Percentiles rank a stretch among this genome's conserved stretches.
phyloP scores from a whole-genome alignment of 1,284 basidiomycete species.

The Ganoderma resinaceum region DNA sequence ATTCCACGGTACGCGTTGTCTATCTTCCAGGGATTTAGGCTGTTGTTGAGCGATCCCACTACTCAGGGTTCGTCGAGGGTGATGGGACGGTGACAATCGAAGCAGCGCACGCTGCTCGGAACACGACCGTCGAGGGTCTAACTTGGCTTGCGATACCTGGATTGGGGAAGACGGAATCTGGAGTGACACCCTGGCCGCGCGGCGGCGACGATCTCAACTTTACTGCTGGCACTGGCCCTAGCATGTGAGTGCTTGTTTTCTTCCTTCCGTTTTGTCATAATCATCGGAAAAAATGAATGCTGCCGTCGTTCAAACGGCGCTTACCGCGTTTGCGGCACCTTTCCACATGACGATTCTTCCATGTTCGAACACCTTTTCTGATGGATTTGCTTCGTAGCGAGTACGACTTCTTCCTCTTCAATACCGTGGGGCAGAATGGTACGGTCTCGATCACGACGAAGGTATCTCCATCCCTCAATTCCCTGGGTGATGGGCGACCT shows the following conservation, averaged over 20 bases:
- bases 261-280: no score
- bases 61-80: conserved; percentile 66
- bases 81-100: conserved; percentile 71
- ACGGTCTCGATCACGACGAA: conserved; percentile 56
- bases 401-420: conserved; percentile 74
- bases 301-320: no score
- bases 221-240: conserved; percentile 65
- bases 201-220: conserved; percentile 60
- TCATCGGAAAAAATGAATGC: no score
- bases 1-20: conserved; percentile 55
- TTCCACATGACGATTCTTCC: no score
- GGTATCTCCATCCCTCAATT: conserved; percentile 69
- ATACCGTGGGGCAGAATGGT: conserved; percentile 49
- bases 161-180: conserved; percentile 65
- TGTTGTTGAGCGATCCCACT: neutral
- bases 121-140: conserved; percentile 57
- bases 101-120: conserved; percentile 62
- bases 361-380: no score
- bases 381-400: conserved; percentile 19
- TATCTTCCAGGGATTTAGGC: neutral
- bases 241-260: conserved; percentile 50
- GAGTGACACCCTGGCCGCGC: conserved; percentile 66
- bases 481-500: conserved; percentile 58
- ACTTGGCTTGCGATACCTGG: conserved; percentile 66
- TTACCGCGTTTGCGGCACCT: no score